Evolutionary conservation across 2,329 filamentous ascomycete genomes (phyloP), one percentile per base, ranked within the genome.

Genomic region (Penicillium fuscoglaucum): DNA sequence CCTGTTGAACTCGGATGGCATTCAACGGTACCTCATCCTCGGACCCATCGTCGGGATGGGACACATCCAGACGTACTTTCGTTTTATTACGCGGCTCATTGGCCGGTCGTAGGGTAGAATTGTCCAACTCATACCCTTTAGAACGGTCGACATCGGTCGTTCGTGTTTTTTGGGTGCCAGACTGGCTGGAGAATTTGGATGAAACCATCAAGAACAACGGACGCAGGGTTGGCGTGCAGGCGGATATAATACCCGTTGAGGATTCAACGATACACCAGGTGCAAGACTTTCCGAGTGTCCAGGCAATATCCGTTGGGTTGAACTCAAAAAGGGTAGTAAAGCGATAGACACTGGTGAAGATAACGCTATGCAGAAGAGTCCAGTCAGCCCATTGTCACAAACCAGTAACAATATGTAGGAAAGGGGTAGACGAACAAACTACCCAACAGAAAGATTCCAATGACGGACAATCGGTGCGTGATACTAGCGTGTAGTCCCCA

Each of bases 241-340:
- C 66, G 6, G 60, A 61, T 19, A 68, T 65, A 10, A 70, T 60
- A 0, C 61, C 61, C 13, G 78, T 76, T 0, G 79, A 74, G 68
- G 80, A 78, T 64, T 83, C 81, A 59, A 82, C 78, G 5, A 73
- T 73, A 7, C 79, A 80, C 81, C 80, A 83, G 53, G 76, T 78
- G 5, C 78, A 75, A 0, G 78, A 76, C 1, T 75, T 76, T 0
- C 79, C 78, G 9, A 83, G 72, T 0, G 79, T 79, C 65, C 81
- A 82, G n/a, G 74, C 72, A 4, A 78, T 77, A 53, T 82, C 79
- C 9, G 50, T 48, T 39, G 56, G 49, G 15, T 61, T 62, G 66
- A 81, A 82, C 19, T 75, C 73, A 60, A 83, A 81, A 29, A 82
- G 75, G 6, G 80, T 76, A 37, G 68, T 75, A 55, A 79, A 80